These are phyloP conservation scores for Eutrema heterophyllum DNA, from an alignment of 345 rosid genomes.

Conservation along the genomic window DNA sequence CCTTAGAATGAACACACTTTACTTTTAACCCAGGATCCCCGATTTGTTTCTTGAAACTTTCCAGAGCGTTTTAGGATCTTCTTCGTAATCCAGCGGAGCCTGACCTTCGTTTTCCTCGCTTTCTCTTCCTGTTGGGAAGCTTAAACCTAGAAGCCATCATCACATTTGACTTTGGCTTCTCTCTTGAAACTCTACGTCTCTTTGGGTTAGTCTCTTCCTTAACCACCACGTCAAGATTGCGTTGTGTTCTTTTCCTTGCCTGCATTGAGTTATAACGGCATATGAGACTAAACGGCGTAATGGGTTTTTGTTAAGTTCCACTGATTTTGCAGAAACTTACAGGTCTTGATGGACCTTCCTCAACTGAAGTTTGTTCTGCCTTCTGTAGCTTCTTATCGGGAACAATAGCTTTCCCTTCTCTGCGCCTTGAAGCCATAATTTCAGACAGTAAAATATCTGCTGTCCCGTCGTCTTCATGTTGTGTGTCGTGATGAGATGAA, in stretches of 20 bases:
- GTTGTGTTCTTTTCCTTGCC: slow-evolving; percentile 31
- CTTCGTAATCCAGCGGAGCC: slow-evolving; percentile 36
- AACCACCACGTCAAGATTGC: slow-evolving; percentile 35
- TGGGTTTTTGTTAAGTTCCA: background rate
- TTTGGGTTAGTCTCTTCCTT: slow-evolving; percentile 39
- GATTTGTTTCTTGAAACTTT: background rate
- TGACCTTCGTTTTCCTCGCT: slow-evolving; percentile 46
- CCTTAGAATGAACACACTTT: background rate
- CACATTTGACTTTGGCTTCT: slow-evolving; percentile 25
- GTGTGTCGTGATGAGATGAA: slow-evolving; percentile 27
- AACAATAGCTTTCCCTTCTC: slow-evolving; percentile 35
- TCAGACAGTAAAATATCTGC: slow-evolving; percentile 38
- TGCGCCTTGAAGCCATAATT: slow-evolving; percentile 34
- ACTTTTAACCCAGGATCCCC: background rate
- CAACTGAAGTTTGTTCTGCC: slow-evolving; percentile 26
- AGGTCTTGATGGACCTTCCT: slow-evolving; percentile 33
- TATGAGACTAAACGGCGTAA: background rate
- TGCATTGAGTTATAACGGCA: slow-evolving; percentile 2
- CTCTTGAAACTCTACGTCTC: slow-evolving; percentile 28
- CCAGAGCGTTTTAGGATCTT: slow-evolving; percentile 35
- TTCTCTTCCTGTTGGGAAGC: slow-evolving; percentile 43
- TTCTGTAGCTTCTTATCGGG: slow-evolving; percentile 30
- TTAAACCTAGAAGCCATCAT: slow-evolving; percentile 42
- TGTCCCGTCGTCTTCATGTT: slow-evolving; percentile 20
- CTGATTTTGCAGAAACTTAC: slow-evolving; percentile 32